Evolutionary conservation across 208 protist species (phyloP), one percentile per base, ranked within the genome.

Genomic region (Crithidia expoeki): DNA sequence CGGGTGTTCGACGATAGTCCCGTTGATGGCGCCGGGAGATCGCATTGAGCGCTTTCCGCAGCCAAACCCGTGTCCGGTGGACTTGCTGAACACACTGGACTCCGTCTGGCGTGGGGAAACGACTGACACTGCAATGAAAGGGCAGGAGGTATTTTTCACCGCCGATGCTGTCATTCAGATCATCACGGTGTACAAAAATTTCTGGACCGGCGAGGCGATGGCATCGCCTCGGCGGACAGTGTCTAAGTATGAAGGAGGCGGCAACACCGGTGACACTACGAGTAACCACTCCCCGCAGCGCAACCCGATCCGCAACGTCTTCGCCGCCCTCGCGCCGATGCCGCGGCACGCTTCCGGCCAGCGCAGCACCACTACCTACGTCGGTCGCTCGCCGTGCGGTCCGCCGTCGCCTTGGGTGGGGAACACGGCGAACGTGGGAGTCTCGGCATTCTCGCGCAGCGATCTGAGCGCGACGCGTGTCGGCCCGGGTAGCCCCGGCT

Each of bases 161-260:
- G 70, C 72, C 25, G 86, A 92, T 72, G 80, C 86, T 38, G 86
- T 94, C 30, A 69, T 92, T n/a, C 82, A 88, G 52, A 81, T 94
- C 46, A 84, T 94, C 33, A 77, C 55, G 21, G 80, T 85, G n/a
- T 86, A 90, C 74, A 86, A 80, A n/a, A 76, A 90, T 62, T 74
- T 62, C 40, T 81, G 74, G 80, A 62, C 56, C 14, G 55, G 52
- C 17, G 52, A 60, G 6, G 51, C 21, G 30, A 21, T 21, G 17
- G 34, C 30, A 19, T 36, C 62, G 21, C 52, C 21, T 36, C 42
- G 56, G 38, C 38, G 65, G 7, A 47, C 55, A 2, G 33, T 47
- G 30, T 28, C 25, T 1, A 52, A 56, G 17, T n/a, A 34, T 36
- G 72, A 81, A 11, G 12, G n/a, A n/a, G n/a, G 10, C 14, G 38